phyloP scores from a whole-genome alignment of 2,329 filamentous ascomycete genomes.

The Sporothrix variecibatus region DNA sequence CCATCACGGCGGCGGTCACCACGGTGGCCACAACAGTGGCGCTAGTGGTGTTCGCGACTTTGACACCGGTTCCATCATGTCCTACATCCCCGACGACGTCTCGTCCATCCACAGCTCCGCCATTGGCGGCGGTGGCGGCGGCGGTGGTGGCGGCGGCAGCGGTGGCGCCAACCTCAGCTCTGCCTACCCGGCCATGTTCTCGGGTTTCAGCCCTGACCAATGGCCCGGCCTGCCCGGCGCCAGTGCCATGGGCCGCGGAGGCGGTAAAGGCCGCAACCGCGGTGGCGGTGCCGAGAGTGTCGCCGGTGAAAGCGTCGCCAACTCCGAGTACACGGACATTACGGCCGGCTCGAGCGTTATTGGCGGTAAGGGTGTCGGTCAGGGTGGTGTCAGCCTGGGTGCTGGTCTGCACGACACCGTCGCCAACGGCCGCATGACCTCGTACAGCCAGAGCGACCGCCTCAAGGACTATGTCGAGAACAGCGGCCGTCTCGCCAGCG shows the following conservation, averaged over 20 bases:
- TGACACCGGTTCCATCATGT: slow-evolving; percentile 85
- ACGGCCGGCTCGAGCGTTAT: slow-evolving; percentile 72
- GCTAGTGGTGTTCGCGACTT: slow-evolving; percentile 49
- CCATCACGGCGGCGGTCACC: slow-evolving; percentile 27
- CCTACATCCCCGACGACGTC: slow-evolving; percentile 95
- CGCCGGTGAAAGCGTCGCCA: slow-evolving; percentile 88
- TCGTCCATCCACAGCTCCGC: slow-evolving; percentile 93
- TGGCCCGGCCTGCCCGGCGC: slow-evolving; percentile 84
- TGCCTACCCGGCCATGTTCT: slow-evolving; percentile 94
- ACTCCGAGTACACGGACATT: slow-evolving; percentile 80
- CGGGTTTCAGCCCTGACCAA: slow-evolving; percentile 80
- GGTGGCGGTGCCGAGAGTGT: slow-evolving; percentile 67
- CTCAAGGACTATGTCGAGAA: slow-evolving; percentile 93
- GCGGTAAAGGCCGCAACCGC: slow-evolving; percentile 66
- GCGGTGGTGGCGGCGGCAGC: slow-evolving; percentile 47
- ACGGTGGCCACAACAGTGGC: slow-evolving; percentile 31
- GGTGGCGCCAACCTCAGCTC: slow-evolving; percentile 72
- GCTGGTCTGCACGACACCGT: slow-evolving; percentile 74
- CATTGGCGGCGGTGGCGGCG: slow-evolving; percentile 73
- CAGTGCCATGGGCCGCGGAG: slow-evolving; percentile 56
- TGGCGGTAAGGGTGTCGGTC: slow-evolving; percentile 71
- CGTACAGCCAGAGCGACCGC: slow-evolving; percentile 80
- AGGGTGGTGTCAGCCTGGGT: slow-evolving; percentile 84
- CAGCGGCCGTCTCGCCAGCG: slow-evolving; percentile 66
- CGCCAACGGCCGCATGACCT: slow-evolving; percentile 64